Percentiles rank a stretch among this genome's conserved stretches.
Conservation (phyloP, 2,329 filamentous ascomycete genomes). For the Exophiala oligosperma region DNA sequence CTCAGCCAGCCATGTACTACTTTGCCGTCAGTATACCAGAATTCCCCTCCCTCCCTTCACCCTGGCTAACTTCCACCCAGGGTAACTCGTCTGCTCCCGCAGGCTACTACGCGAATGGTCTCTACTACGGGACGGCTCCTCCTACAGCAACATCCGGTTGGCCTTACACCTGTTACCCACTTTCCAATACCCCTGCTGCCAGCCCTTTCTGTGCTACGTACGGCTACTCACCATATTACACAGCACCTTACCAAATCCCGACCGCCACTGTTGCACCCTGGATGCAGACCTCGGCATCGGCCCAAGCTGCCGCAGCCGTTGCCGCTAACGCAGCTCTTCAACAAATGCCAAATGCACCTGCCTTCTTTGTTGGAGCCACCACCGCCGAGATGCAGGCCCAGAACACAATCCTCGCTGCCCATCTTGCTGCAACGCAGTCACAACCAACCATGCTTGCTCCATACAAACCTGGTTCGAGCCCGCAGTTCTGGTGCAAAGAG, state of each 20-base stretch:
- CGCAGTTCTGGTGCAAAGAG: conserved; percentile 39
- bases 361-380: conserved; percentile 28
- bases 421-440: conserved; percentile 20
- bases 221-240: conserved; percentile 25
- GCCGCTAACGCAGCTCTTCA: conserved; percentile 27
- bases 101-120: conserved; percentile 26
- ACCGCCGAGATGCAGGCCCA: conserved; percentile 33
- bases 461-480: conserved; percentile 32
- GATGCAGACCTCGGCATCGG: conserved; percentile 14
- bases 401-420: conserved; percentile 32
- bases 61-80: conserved; percentile 17
- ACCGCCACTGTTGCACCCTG: conserved; percentile 9
- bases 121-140: conserved; percentile 21
- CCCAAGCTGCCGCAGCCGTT: conserved; percentile 26
- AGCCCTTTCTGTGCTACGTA: conserved; percentile 10
- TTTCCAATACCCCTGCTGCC: conserved; percentile 15
- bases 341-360: conserved; percentile 25
- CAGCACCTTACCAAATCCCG: conserved; percentile 15
- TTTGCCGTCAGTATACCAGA: conserved; percentile 15
- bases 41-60: conserved; percentile 1
- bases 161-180: conserved; percentile 25
- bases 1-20: conserved; percentile 25
- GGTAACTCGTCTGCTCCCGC: conserved; percentile 20
- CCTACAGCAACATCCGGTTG: conserved; percentile 26
- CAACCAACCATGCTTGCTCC: conserved; percentile 34